Base-by-base conservation (phyloP, 2,329 filamentous ascomycete genomes). In the Hymenoscyphus repandus region DNA sequence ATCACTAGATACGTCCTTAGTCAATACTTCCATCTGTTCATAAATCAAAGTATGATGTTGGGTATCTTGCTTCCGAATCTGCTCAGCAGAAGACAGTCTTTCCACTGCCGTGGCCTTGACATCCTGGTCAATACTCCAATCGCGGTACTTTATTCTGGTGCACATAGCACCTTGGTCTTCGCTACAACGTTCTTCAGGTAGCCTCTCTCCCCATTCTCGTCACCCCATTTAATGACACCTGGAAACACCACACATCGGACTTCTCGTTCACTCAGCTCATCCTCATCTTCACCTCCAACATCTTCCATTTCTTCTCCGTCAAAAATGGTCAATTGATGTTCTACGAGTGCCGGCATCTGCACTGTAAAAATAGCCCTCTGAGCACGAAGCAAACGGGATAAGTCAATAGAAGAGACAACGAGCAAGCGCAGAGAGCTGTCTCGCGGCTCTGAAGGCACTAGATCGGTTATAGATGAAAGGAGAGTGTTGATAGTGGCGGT, bases 181-280 rank as follows among this genome's bases (percentile, higher is more conserved):
- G 77, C 71, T 56, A 87, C 78, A 41, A 86, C 74, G 62, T 86
- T 86, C 38, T 74, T 72, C 54, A 79, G 77, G 61, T 85, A 77
- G 59, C 78, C 66, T 55, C 82, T 76, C 36, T 76, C 74, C 20
- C 83, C 83, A 54, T 75, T 78, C 68, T 85, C 82, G 64, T 86
- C 81, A 5, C 83, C 83, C 18, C 73, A 69, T 68, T 87, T 87
- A 50, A 82, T 70, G 18, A 87, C 73, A 6, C 78, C 79, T 1
- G 83, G 83, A 50, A 85, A 86, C 1, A 78, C 79, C 18, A 84
- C 77, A 64, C 82, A 86, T 50, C 70, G 72, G 33, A 87, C 75
- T 47, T 81, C 75, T 46, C 79, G 70, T 40, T 70, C 70, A 13
- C 68, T 64, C 18, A 82, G 69, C 9, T 67, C 71, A 15, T 80